Evolutionary conservation across 768 basidiomycete species (phyloP).

Genomic region (Guyanaporus albipodus): DNA sequence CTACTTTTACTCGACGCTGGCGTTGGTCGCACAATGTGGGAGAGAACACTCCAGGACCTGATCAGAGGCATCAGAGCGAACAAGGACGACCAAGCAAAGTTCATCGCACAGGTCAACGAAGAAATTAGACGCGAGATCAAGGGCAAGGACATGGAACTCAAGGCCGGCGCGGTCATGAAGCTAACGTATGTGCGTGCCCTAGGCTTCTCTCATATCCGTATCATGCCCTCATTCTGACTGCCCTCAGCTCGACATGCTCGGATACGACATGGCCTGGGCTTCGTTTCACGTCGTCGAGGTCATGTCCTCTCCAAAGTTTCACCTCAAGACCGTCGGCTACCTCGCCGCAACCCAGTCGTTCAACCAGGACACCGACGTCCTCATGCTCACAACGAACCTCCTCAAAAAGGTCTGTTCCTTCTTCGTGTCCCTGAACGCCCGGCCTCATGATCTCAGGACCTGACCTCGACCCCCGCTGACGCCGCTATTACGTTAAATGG

Average conservation of each 20-base stretch:
- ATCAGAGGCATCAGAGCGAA: slow-evolving; percentile 94
- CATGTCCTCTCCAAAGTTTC: slow-evolving; percentile 90
- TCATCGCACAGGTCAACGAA: slow-evolving; percentile 89
- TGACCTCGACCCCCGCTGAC: slow-evolving; percentile 72
- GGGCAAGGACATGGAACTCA: slow-evolving; percentile 94
- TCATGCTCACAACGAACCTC: slow-evolving; percentile 95
- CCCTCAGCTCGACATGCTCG: slow-evolving; percentile 93
- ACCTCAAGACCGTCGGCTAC: slow-evolving; percentile 94
- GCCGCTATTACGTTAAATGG: slow-evolving; percentile 75
- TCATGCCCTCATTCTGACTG: slow-evolving; percentile 11
- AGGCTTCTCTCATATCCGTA: not conserved
- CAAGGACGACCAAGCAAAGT: slow-evolving; percentile 89
- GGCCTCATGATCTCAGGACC: slow-evolving; percentile 50
- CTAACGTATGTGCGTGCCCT: slow-evolving; percentile 82
- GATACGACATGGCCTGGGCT: slow-evolving; percentile 91
- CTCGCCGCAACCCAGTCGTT: slow-evolving; percentile 92
- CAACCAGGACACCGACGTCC: slow-evolving; percentile 89
- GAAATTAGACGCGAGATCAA: slow-evolving; percentile 92
- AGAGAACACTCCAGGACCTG: slow-evolving; percentile 91
- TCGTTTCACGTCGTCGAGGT: slow-evolving; percentile 97
- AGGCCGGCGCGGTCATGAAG: slow-evolving; percentile 92
- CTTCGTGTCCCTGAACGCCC: not conserved
- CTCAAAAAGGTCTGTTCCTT: slow-evolving; percentile 74
- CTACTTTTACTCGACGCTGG: not conserved
- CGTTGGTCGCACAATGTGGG: slow-evolving; percentile 65